Percentiles rank a stretch among this genome's conserved stretches.
phyloP scores from a whole-genome alignment of 495 filamentous ascomycete species.

The Podospora pseudoanserina region DNA sequence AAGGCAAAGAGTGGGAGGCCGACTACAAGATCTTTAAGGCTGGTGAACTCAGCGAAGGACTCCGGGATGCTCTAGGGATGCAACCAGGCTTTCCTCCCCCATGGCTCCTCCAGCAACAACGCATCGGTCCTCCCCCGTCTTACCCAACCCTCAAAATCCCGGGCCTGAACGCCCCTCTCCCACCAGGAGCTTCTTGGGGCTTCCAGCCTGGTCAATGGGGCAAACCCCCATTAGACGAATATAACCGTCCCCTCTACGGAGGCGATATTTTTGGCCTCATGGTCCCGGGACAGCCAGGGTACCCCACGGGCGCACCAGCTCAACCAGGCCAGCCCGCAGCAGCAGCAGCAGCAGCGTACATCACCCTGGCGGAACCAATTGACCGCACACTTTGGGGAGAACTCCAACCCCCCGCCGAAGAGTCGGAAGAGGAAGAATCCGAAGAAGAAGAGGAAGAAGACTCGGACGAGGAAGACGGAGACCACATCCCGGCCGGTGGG shows the following conservation, averaged over 20 bases:
- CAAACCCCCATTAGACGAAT: slow-evolving; percentile 91
- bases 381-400: slow-evolving; percentile 93
- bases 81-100: slow-evolving; percentile 90
- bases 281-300: slow-evolving; percentile 50
- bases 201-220: slow-evolving; percentile 95
- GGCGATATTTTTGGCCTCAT: slow-evolving; percentile 90
- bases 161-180: slow-evolving; percentile 91
- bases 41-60: slow-evolving; percentile 82
- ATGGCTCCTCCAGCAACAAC: slow-evolving; percentile 95
- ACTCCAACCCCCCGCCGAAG: slow-evolving; percentile 77
- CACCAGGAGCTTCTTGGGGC: slow-evolving; percentile 91
- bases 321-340: slow-evolving; percentile 29
- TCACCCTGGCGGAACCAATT: slow-evolving; percentile 68
- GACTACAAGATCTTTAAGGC: slow-evolving; percentile 86
- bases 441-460: slow-evolving; percentile 60
- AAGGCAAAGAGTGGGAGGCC: slow-evolving; percentile 97
- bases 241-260: slow-evolving; percentile 83
- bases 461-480: slow-evolving; percentile 65
- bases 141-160: slow-evolving; percentile 92
- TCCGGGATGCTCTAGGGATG: slow-evolving; percentile 92
- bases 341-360: slow-evolving; percentile 29
- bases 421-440: slow-evolving; percentile 75
- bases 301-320: slow-evolving; percentile 27
- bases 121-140: slow-evolving; percentile 86
- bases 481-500: slow-evolving; percentile 50